Percentiles rank a stretch among this genome's conserved stretches.
phyloP scores from a whole-genome alignment of 352 stramenopile species.

The Globisporangium recalcitrans region DNA sequence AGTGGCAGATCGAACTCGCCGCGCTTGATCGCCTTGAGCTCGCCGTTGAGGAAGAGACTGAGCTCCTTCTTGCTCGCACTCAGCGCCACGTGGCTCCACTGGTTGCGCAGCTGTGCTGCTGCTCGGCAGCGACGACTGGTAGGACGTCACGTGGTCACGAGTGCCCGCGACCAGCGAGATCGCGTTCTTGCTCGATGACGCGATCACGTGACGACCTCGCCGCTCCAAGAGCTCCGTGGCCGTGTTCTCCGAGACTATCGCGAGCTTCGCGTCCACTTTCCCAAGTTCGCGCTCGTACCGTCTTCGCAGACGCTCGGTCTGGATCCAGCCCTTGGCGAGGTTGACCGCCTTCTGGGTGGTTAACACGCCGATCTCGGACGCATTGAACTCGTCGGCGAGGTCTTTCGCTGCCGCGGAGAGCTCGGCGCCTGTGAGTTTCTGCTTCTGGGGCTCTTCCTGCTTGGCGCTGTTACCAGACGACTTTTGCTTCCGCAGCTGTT shows the following conservation, averaged over 20 bases:
- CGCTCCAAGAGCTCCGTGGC: constrained; percentile 43
- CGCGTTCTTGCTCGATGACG: constrained; percentile 46
- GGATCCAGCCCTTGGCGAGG: constrained; percentile 40
- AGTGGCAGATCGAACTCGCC: constrained; percentile 60
- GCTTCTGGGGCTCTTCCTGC: not conserved
- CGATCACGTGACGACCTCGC: constrained; percentile 51
- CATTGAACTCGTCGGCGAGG: constrained; percentile 52
- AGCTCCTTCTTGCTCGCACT: constrained; percentile 44
- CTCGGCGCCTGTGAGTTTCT: constrained; percentile 23
- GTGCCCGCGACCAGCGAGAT: constrained; percentile 36
- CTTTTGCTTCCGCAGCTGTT: constrained; percentile 31
- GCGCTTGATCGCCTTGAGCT: constrained; percentile 30
- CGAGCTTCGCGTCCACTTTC: constrained; percentile 55
- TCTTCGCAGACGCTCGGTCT: constrained; percentile 28
- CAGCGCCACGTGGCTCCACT: constrained; percentile 63
- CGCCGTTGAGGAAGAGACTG: constrained; percentile 43
- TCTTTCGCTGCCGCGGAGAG: constrained; percentile 30
- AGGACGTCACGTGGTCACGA: constrained; percentile 39
- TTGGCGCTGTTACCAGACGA: not conserved
- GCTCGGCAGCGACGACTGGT: constrained; percentile 17
- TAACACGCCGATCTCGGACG: constrained; percentile 32
- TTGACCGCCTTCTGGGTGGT: constrained; percentile 29
- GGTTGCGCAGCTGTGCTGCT: constrained; percentile 26
- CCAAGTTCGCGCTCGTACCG: constrained; percentile 55
- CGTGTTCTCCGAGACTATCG: constrained; percentile 42